Evolutionary conservation across 2,329 filamentous ascomycete genomes (phyloP).

Genomic region (Scytalidium lignicola): DNA sequence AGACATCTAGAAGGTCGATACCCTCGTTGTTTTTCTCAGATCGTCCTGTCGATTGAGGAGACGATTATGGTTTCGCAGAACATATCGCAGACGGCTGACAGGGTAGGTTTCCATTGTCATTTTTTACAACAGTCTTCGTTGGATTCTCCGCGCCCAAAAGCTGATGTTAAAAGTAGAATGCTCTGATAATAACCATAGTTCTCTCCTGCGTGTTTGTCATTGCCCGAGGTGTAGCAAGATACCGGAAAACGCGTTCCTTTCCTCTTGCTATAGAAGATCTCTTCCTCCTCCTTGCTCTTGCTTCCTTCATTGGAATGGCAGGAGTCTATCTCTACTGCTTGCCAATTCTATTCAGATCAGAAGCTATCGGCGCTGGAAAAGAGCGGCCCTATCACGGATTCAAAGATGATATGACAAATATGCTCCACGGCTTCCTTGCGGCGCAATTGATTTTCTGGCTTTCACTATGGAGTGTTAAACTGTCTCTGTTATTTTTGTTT

Average conservation of each 20-base stretch:
- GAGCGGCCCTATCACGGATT: constrained; percentile 24
- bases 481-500: constrained; percentile 3
- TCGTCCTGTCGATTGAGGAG: neutral
- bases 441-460: constrained; percentile 6
- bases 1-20: neutral
- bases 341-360: constrained; percentile 28
- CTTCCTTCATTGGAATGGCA: constrained; percentile 24
- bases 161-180: constrained; percentile 4
- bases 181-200: constrained; percentile 9
- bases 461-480: constrained; percentile 3
- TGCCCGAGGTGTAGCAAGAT: constrained; percentile 8
- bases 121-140: neutral
- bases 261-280: constrained; percentile 11
- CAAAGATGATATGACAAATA: constrained; percentile 24
- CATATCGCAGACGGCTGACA: constrained; percentile 4
- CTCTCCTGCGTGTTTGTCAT: constrained; percentile 8
- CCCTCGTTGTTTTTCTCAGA: neutral
- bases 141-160: neutral
- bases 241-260: constrained; percentile 6
- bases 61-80: constrained; percentile 7
- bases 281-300: constrained; percentile 10
- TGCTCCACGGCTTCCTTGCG: constrained; percentile 32
- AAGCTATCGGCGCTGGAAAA: constrained; percentile 18
- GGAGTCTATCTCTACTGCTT: constrained; percentile 31
- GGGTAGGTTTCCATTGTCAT: constrained; percentile 1